Conservation (phyloP, 2,329 filamentous ascomycete species). For the Eutypella sp. region DNA sequence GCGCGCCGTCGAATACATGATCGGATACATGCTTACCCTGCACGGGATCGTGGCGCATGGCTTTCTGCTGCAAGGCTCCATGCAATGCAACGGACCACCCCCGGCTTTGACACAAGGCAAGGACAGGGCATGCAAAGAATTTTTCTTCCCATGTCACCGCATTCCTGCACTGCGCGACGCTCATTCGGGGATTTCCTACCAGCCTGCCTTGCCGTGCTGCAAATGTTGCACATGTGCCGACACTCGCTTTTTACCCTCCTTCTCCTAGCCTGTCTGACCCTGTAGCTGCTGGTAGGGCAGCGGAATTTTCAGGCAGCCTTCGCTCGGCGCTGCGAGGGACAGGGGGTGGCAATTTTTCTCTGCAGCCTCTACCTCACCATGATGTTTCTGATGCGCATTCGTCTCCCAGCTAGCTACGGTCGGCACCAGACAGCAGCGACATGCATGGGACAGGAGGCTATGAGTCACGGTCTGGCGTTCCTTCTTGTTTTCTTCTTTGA, state of each 20-base stretch:
- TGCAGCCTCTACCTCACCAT: too few species aligned
- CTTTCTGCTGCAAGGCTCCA: neutral
- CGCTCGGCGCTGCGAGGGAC: too few species aligned
- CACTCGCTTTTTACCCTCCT: too few species aligned
- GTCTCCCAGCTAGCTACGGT: too few species aligned
- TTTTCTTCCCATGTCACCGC: neutral
- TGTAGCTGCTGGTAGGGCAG: too few species aligned
- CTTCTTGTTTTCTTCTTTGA: neutral
- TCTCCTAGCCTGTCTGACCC: too few species aligned
- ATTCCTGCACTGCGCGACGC: too few species aligned
- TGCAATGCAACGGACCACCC: neutral
- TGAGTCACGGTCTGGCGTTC: neutral
- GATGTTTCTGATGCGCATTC: neutral
- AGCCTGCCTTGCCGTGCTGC: neutral
- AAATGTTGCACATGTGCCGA: too few species aligned
- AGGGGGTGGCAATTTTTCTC: too few species aligned
- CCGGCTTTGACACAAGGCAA: neutral
- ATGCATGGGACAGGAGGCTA: neutral
- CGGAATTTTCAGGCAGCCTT: too few species aligned
- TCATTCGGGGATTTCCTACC: neutral
- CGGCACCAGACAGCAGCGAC: neutral
- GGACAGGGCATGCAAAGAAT: neutral
- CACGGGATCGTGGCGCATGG: neutral
- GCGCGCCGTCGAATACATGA: neutral
- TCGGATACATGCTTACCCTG: neutral